These are phyloP conservation scores for Diaporthe longicolla DNA, from an alignment of 2,329 filamentous ascomycete genomes.

Conservation along the genomic window DNA sequence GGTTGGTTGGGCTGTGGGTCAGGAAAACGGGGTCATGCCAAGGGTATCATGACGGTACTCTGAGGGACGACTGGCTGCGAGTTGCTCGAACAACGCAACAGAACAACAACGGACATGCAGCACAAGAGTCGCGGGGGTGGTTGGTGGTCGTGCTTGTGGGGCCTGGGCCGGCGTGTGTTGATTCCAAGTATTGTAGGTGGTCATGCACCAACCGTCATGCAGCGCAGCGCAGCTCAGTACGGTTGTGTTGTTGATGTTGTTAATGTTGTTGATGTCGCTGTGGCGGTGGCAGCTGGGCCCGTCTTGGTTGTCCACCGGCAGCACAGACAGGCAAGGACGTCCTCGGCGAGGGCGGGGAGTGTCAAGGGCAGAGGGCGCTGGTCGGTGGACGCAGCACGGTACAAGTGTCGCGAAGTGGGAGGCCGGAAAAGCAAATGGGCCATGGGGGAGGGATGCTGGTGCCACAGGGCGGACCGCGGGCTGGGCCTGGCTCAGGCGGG, in stretches of 20 bases:
- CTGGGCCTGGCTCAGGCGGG: slow-evolving; percentile 9
- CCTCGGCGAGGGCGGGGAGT: slow-evolving; percentile 27
- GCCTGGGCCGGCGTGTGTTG: neutral
- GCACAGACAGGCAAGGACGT: slow-evolving; percentile 2
- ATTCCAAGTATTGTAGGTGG: neutral
- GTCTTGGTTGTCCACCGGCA: neutral
- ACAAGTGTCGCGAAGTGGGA: slow-evolving; percentile 29
- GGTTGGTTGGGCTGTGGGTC: slow-evolving; percentile 31
- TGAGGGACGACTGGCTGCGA: slow-evolving; percentile 25
- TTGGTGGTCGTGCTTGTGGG: slow-evolving; percentile 5
- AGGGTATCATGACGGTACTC: slow-evolving; percentile 31
- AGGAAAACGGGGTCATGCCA: slow-evolving; percentile 30
- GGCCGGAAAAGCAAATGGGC: slow-evolving; percentile 27
- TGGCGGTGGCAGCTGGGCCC: neutral
- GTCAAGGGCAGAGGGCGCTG: slow-evolving; percentile 12
- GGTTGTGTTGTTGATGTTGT: neutral
- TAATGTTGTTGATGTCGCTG: neutral
- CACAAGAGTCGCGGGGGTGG: neutral
- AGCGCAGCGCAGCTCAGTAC: neutral
- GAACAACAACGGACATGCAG: slow-evolving; percentile 4
- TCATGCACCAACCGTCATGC: neutral
- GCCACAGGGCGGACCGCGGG: slow-evolving; percentile 21
- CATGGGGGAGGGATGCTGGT: slow-evolving; percentile 24
- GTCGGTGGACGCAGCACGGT: slow-evolving; percentile 29
- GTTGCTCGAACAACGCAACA: slow-evolving; percentile 23